phyloP scores from a whole-genome alignment of 352 stramenopile species.

The Pythium dissimile region DNA sequence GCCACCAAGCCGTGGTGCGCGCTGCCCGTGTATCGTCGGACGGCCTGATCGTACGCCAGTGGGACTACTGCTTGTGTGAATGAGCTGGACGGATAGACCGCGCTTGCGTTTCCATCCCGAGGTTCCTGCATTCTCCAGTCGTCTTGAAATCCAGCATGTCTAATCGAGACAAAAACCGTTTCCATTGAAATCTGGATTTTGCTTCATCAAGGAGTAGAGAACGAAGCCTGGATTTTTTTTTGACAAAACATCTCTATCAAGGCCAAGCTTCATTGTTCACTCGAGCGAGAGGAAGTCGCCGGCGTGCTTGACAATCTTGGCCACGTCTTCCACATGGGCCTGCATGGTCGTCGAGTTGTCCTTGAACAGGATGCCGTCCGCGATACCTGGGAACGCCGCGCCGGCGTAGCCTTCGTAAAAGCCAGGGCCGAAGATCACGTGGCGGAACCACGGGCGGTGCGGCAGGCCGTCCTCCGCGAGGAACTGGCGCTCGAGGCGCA shows the following conservation, averaged over 20 bases:
- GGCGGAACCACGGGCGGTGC: constrained; percentile 55
- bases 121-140: too few species aligned
- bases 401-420: constrained; percentile 55
- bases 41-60: neutral
- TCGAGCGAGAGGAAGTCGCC: constrained; percentile 26
- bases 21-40: neutral
- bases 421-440: constrained; percentile 56
- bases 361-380: constrained; percentile 37
- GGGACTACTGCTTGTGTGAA: neutral
- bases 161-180: too few species aligned
- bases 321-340: constrained; percentile 37
- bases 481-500: constrained; percentile 43
- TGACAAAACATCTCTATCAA: neutral
- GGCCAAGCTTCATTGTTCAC: neutral
- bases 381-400: constrained; percentile 47
- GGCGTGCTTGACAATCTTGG: constrained; percentile 29
- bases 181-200: too few species aligned
- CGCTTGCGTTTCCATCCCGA: too few species aligned
- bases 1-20: neutral
- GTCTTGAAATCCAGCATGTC: too few species aligned
- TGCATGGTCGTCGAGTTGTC: constrained; percentile 33
- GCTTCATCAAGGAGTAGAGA: too few species aligned
- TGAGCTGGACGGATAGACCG: too few species aligned
- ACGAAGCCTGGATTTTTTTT: neutral
- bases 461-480: constrained; percentile 34